Base-by-base conservation (phyloP, 192 early-diverging fungal genomes). In the Linnemannia schmuckeri region DNA sequence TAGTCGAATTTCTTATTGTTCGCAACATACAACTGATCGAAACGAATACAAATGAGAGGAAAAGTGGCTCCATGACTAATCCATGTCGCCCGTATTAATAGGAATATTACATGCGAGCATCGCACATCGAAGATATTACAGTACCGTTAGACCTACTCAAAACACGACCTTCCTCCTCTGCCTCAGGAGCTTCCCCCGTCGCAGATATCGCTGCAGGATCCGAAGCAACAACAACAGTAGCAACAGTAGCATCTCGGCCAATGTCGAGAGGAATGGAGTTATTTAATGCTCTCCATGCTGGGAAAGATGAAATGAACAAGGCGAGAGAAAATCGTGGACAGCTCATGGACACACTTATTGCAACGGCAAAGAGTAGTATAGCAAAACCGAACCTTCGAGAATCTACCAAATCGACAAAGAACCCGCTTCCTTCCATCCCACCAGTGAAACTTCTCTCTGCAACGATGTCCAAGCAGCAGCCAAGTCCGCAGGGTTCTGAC, bases 61-160 rank as follows among this genome's bases (percentile, higher is more conserved):
- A 30, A 12, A 13, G 12, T 4, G 4, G 12, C 2, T 33, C 30
- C 12, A 66, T 66, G 0, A 0, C 61, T 66, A 35, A 66, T 30
- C 61, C 13, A 15, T 13, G 12, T 66, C 61, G 61, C 13, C 17
- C 49, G 6, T 52, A 33, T 71, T 20, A 3, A 44, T 49, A 82
- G 80, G 74, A 76, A 49, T 82, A 82, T 15, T 82, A 76, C 61
- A 72, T n/a, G 41, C 57, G 55, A 72, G 74, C 80, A 5, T 49
- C 69, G 37, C 54, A 49, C 13, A 13, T 61, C 5, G 37, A 38
- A 3, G 33, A 52, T 13, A 46, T 73, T 18, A 35, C 73, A 18
- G 3, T 75, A 30, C 79, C 79, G 5, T 18, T 12, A 6, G 79
- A 75, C 24, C 27, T 81, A 9, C 17, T 18, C 2, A 57, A 33